Conservation (phyloP, 257 asterid genomes). For the Plantago elongata region DNA sequence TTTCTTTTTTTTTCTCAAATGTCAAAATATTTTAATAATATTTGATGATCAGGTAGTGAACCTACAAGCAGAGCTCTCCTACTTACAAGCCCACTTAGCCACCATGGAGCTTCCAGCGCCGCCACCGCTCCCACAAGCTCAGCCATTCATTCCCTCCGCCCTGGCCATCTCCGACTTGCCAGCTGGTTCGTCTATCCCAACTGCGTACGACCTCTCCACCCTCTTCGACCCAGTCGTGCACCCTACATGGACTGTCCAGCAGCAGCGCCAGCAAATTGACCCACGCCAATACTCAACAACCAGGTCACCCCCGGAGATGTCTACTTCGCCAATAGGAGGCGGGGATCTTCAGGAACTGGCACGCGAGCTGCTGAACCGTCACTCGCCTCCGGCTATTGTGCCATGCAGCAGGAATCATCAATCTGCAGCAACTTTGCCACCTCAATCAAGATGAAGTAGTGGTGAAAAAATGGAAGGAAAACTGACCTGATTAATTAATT, state of each 20-base stretch:
- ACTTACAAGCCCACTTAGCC: conserved; percentile 75
- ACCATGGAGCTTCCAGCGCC: conserved; percentile 72
- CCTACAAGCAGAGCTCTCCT: conserved; percentile 72
- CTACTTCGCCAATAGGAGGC: conserved; percentile 12
- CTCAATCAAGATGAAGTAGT: conserved; percentile 33
- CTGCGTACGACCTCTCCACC: conserved; percentile 59
- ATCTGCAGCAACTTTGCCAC: conserved; percentile 33
- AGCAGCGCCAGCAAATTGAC: conserved; percentile 41
- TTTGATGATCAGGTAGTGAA: conserved; percentile 53
- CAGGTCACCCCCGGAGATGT: conserved; percentile 19
- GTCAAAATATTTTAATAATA: background rate
- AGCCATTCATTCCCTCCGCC: conserved; percentile 29
- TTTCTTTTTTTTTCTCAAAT: too few relatives aligned
- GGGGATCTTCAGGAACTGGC: conserved; percentile 89
- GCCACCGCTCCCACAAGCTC: conserved; percentile 35
- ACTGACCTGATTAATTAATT: conserved; percentile 15
- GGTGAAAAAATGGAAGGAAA: background rate
- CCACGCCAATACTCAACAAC: conserved; percentile 28
- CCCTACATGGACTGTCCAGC: conserved; percentile 39
- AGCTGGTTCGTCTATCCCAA: conserved; percentile 32
- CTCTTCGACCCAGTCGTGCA: conserved; percentile 55
- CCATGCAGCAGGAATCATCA: conserved; percentile 50
- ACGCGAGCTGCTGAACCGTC: conserved; percentile 64
- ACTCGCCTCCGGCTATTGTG: conserved; percentile 35
- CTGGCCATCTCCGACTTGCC: conserved; percentile 59